phyloP scores from a whole-genome alignment of 139 green algal genomes.

The Protoeuglena noctilucae region DNA sequence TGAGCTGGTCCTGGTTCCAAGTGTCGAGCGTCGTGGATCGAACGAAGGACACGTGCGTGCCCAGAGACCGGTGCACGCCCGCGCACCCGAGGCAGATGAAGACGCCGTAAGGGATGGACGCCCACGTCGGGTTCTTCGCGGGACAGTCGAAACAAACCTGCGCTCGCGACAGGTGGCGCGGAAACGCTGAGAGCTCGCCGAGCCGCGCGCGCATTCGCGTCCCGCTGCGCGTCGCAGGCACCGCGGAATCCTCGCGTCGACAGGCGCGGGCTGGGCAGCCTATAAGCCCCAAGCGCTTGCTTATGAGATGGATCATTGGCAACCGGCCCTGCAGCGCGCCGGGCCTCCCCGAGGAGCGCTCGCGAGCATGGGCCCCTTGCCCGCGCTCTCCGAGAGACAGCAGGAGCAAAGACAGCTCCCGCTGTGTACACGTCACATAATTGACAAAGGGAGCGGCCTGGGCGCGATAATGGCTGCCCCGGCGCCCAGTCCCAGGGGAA shows the following conservation, averaged over 20 bases:
- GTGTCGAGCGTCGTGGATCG: slow-evolving; percentile 83
- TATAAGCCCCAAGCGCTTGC: neutral
- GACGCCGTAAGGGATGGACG: slow-evolving; percentile 81
- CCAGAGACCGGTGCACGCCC: slow-evolving; percentile 77
- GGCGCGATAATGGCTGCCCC: neutral
- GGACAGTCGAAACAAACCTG: slow-evolving; percentile 94
- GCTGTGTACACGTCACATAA: slow-evolving; percentile 12
- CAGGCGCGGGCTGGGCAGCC: slow-evolving; percentile 1
- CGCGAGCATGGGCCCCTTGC: too few relatives aligned
- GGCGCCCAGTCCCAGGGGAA: neutral
- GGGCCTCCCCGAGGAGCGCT: neutral
- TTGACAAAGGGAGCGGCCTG: neutral
- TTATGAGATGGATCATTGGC: neutral
- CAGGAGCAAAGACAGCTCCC: too few relatives aligned
- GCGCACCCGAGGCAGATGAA: slow-evolving; percentile 94
- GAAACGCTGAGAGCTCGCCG: neutral
- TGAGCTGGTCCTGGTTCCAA: slow-evolving; percentile 90
- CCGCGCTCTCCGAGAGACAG: too few relatives aligned
- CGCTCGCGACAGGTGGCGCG: neutral
- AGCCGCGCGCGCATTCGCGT: neutral
- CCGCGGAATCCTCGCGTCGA: neutral
- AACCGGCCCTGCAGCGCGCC: slow-evolving; percentile 4
- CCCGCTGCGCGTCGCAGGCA: neutral
- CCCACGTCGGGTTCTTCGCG: slow-evolving; percentile 89
- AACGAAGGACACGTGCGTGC: slow-evolving; percentile 91